Base-by-base conservation (phyloP, 495 filamentous ascomycete species). In the Hypoxylon trugodes region DNA sequence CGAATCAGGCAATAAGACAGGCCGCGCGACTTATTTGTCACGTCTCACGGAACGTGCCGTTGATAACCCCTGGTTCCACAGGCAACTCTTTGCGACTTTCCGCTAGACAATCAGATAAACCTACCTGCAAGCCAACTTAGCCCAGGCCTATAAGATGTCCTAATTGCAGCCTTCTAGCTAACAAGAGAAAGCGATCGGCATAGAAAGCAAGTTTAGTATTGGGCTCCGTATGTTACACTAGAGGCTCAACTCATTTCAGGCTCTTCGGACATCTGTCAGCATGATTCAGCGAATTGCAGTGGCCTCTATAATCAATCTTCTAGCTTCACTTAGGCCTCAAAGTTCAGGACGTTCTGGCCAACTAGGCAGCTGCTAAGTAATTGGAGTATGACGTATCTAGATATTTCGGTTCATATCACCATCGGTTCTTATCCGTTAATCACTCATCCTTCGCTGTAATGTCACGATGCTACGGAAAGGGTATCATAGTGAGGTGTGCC, bases 1-100 rank as follows among this genome's bases (percentile, higher is more conserved):
- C 46, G 19, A 57, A 51, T 52, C 58, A 35, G 57, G 25, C 57
- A 61, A 52, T 47, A 52, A 61, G 61, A 57, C 15, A 51, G 61
- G 62, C 62, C 62, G 62, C 56, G 55, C 56, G 45, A 19, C 33
- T 46, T 25, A 15, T 8, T 42, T 25, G 51, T 53, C 30, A 51
- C 57, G 54, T 45, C 51, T 61, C 36, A 41, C 57, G 53, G 57
- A 59, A 61, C 21, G 49, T 67, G 47, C 52, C 52, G 32, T 43
- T 53, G 13, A 36, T n/a, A 13, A 22, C 8, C 24, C 35, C 13
- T 24, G 12, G 52, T 61, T 58, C 18, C 47, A 61, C 52, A 58
- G 64, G 64, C 57, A 67, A 55, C 33, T 53, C 58, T 47, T 67
- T 43, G 64, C 64, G 64, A 61, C 58, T 67, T 19, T 66, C 35